A percentile compares a stretch with the other conserved stretches of the same genome.
Conservation (phyloP, 306 rosid species). For the Gynostemma pentaphyllum region DNA sequence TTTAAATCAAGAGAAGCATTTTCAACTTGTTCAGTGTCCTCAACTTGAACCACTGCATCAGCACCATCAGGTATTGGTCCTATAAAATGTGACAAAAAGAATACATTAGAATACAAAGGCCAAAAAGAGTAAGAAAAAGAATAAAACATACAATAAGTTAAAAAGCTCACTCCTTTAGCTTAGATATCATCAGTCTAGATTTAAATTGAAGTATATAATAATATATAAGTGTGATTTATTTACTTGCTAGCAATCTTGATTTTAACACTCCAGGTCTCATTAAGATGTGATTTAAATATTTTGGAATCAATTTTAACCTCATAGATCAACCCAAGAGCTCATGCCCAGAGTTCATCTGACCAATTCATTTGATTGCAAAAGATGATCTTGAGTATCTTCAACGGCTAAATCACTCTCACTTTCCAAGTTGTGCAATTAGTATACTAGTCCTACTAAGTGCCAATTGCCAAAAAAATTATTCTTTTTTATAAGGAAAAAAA, state of each 20-base stretch:
- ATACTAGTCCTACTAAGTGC: no score
- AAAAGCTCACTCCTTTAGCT: background rate
- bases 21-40: constrained; percentile 55
- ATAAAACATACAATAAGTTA: background rate
- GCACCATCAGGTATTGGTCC: constrained; percentile 98
- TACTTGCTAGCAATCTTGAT: background rate
- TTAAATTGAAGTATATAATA: background rate
- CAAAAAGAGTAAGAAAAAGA: background rate
- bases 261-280: background rate
- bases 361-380: background rate
- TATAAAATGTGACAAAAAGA: constrained; percentile 14
- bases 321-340: background rate
- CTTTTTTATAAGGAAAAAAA: no score
- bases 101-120: background rate
- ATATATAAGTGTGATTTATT: background rate
- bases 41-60: constrained; percentile 94
- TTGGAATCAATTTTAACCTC: background rate
- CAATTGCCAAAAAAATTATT: no score
- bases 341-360: background rate
- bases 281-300: background rate
- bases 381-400: no score
- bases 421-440: no score
- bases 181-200: background rate
- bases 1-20: constrained; percentile 21
- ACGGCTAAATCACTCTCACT: no score